Evolutionary conservation across 768 basidiomycete genomes (phyloP).

Genomic region (Tulasnella sp.): DNA sequence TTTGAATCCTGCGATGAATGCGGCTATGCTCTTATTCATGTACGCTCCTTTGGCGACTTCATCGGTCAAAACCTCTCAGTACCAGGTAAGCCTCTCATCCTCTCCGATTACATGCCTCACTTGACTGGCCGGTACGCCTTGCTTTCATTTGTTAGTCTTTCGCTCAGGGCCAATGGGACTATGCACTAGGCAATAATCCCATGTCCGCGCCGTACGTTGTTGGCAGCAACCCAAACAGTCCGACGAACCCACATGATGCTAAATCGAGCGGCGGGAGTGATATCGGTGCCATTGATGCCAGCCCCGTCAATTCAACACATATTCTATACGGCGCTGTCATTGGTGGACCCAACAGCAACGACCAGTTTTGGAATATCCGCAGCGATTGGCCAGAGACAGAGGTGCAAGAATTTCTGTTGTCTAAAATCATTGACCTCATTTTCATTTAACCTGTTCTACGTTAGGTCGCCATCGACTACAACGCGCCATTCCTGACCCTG

Average conservation of each 20-base stretch:
- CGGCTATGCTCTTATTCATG: conserved; percentile 69
- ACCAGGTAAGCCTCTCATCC: conserved; percentile 39
- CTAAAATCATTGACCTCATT: neutral
- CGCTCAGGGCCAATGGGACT: conserved; percentile 68
- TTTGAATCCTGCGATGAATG: conserved; percentile 78
- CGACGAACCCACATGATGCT: conserved; percentile 82
- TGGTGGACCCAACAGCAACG: conserved; percentile 72
- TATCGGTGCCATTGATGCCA: conserved; percentile 55
- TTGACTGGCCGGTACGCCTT: neutral
- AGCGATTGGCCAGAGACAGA: conserved; percentile 87
- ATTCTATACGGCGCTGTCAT: conserved; percentile 80
- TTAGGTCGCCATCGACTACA: conserved; percentile 77
- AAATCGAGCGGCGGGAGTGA: conserved; percentile 76
- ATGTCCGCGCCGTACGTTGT: conserved; percentile 86
- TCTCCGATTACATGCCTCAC: neutral
- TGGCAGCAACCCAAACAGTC: conserved; percentile 83
- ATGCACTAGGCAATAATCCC: conserved; percentile 78
- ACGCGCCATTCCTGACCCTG: conserved; percentile 80
- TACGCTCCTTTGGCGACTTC: conserved; percentile 68
- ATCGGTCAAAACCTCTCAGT: conserved; percentile 43
- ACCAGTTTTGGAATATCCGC: conserved; percentile 74
- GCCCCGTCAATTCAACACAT: conserved; percentile 60
- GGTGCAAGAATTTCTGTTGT: conserved; percentile 29
- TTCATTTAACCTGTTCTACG: neutral
- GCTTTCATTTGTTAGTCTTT: conserved; percentile 31